These are phyloP conservation scores for Fraxinus xanthoxyloides DNA, from an alignment of 305 asterid species.

Conservation along the genomic window DNA sequence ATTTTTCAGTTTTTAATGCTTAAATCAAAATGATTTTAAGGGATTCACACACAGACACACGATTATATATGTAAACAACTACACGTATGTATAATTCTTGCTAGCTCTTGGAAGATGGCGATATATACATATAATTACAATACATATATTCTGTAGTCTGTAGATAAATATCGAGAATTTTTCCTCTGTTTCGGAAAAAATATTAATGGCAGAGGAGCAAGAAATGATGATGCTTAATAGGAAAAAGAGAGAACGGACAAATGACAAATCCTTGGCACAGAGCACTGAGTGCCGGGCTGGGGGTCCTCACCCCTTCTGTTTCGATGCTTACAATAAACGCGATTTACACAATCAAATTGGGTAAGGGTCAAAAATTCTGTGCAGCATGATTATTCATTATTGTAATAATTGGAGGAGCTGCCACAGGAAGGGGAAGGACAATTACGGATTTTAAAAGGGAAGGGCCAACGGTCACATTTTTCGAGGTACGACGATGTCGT, in stretches of 20 bases:
- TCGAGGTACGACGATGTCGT: conserved; percentile 41
- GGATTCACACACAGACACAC: neutral
- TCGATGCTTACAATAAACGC: neutral
- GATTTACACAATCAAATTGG: too few relatives aligned
- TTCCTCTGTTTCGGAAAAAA: conserved; percentile 14
- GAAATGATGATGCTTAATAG: conserved; percentile 22
- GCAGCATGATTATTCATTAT: too few relatives aligned
- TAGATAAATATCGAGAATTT: neutral
- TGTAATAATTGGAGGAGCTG: neutral
- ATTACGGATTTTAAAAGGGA: conserved; percentile 25
- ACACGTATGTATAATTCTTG: conserved; percentile 6
- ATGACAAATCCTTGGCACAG: conserved; percentile 37
- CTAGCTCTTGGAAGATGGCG: conserved; percentile 11
- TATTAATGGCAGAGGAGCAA: neutral
- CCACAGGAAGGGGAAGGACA: neutral
- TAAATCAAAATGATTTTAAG: neutral
- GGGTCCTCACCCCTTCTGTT: neutral
- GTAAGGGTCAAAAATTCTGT: too few relatives aligned
- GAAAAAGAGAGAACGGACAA: conserved; percentile 44
- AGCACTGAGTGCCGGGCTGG: conserved; percentile 1
- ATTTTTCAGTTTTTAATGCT: neutral
- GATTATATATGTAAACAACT: neutral
- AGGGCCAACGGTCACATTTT: conserved; percentile 39
- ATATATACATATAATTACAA: neutral
- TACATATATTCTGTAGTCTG: conserved; percentile 12